These are phyloP conservation scores for Botryococcus braunii DNA, from an alignment of 163 green algal species.

Conservation along the genomic window DNA sequence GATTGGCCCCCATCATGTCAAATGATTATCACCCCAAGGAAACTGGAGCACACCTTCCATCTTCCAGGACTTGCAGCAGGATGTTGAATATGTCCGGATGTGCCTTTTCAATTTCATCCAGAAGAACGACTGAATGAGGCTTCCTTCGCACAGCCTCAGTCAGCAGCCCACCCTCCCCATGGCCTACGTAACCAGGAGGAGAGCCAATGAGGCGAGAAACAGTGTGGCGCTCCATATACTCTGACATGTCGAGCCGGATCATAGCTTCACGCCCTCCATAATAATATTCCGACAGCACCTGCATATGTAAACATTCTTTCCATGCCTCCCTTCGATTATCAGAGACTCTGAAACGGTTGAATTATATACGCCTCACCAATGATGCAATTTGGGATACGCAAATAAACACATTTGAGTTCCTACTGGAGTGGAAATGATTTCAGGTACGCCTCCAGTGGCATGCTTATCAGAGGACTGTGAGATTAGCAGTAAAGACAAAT, in stretches of 20 bases:
- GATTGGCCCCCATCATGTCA: too few relatives aligned
- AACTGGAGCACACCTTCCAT: constrained; percentile 36
- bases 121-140: constrained; percentile 71
- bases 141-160: constrained; percentile 75
- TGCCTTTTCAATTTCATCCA: constrained; percentile 86
- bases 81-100: constrained; percentile 91
- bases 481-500: too few relatives aligned
- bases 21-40: too few relatives aligned
- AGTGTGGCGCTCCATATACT: constrained; percentile 90
- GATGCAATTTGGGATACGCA: too few relatives aligned
- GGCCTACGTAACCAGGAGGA: constrained; percentile 83
- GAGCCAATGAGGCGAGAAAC: constrained; percentile 85
- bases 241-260: constrained; percentile 90
- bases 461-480: too few relatives aligned
- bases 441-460: too few relatives aligned
- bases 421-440: too few relatives aligned
- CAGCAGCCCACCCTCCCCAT: constrained; percentile 73
- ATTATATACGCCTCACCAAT: too few relatives aligned
- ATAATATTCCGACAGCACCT: constrained; percentile 60
- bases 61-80: constrained; percentile 81
- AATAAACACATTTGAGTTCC: too few relatives aligned
- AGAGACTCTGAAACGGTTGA: too few relatives aligned
- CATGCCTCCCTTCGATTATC: too few relatives aligned
- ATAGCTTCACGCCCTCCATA: constrained; percentile 62
- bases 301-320: too few relatives aligned